Percentiles rank a stretch among this genome's conserved stretches.
These are phyloP conservation scores for Fonsecaea pedrosoi DNA, from an alignment of 2,329 filamentous ascomycete species.

Conservation along the genomic window DNA sequence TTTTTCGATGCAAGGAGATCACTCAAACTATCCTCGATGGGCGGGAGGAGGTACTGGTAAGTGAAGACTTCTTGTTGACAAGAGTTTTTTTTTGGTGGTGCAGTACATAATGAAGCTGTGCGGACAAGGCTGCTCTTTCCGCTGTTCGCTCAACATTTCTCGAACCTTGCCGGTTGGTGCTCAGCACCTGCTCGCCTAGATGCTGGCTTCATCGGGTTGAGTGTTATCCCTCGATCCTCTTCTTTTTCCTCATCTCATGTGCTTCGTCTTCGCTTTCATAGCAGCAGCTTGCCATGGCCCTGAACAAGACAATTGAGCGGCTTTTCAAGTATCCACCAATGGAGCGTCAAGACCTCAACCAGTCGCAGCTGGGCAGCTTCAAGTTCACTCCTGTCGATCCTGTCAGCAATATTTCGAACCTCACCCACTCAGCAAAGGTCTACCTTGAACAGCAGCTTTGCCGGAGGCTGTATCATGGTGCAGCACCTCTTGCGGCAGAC, in stretches of 20 bases:
- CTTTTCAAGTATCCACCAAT: slow-evolving; percentile 39
- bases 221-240: slow-evolving; percentile 11
- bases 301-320: slow-evolving; percentile 24
- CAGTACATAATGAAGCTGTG: not conserved
- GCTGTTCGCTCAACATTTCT: not conserved
- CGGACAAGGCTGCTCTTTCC: not conserved
- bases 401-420: slow-evolving; percentile 20
- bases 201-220: slow-evolving; percentile 6
- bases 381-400: slow-evolving; percentile 36
- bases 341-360: slow-evolving; percentile 40
- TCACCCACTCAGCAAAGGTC: slow-evolving; percentile 19
- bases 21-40: not conserved
- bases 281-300: slow-evolving; percentile 13
- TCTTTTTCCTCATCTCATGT: slow-evolving; percentile 11
- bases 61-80: not conserved
- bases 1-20: not conserved
- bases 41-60: not conserved
- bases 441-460: slow-evolving; percentile 23
- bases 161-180: not conserved
- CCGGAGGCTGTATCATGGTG: slow-evolving; percentile 3
- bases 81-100: not conserved
- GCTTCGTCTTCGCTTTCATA: slow-evolving; percentile 12
- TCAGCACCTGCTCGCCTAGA: not conserved
- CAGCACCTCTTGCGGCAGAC: not conserved
- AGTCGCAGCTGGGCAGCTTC: slow-evolving; percentile 40